A percentile compares a stretch with the other conserved stretches of the same genome.
phyloP scores from a whole-genome alignment of 2,329 filamentous ascomycete species.

The Pyricularia grisea region DNA sequence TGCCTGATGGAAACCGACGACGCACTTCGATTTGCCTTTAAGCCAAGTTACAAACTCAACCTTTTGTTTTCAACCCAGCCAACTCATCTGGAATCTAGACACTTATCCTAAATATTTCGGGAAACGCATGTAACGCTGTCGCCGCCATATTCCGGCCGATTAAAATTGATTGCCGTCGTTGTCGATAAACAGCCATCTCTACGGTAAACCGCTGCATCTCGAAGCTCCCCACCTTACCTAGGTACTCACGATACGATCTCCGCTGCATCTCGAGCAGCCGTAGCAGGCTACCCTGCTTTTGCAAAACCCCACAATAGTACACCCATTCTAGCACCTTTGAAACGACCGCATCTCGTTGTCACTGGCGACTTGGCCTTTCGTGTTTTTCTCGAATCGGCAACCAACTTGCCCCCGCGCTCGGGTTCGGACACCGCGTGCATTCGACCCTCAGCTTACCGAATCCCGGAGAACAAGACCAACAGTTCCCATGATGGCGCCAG shows the following conservation, averaged over 20 bases:
- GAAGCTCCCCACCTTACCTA: not conserved
- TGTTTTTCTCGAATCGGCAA: not conserved
- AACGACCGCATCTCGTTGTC: not conserved
- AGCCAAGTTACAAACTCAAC: not conserved
- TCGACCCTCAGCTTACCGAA: not conserved
- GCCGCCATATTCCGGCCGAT: not conserved
- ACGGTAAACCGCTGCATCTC: not conserved
- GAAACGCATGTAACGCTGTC: not conserved
- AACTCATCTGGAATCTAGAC: not conserved
- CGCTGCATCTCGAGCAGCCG: not conserved
- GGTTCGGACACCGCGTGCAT: not conserved
- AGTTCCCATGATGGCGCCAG: not conserved
- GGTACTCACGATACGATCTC: not conserved
- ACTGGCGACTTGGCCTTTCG: not conserved
- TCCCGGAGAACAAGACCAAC: not conserved
- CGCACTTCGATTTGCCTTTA: not conserved
- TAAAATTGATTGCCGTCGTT: not conserved
- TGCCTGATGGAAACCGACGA: not conserved
- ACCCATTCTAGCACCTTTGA: not conserved
- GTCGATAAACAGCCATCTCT: not conserved
- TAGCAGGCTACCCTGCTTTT: not conserved
- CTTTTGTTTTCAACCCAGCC: not conserved
- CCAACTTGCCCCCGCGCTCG: not conserved
- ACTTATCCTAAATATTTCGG: not conserved
- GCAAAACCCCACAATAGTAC: not conserved